Conservation (phyloP, 2,329 filamentous ascomycete genomes). For the Botryotinia narcissicola region DNA sequence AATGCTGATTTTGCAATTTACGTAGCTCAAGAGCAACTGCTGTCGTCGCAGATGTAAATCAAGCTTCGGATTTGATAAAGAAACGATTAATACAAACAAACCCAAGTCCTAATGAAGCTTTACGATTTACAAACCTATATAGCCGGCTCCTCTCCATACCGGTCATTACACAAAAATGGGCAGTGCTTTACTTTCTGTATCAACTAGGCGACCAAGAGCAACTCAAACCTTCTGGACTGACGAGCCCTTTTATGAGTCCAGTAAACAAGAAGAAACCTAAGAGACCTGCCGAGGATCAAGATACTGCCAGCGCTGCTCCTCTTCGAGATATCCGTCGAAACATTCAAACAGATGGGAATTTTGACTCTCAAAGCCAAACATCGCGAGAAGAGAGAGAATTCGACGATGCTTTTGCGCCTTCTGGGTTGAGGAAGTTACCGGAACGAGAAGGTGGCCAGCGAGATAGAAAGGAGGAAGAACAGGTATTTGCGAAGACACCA, state of each 20-base stretch:
- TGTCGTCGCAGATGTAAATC: conserved; percentile 64
- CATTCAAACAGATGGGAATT: conserved; percentile 24
- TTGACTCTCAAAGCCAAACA: conserved; percentile 38
- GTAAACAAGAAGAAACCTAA: conserved; percentile 26
- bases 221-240: conserved; percentile 28
- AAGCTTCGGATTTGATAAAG: conserved; percentile 90
- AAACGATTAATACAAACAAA: conserved; percentile 79
- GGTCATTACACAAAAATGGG: conserved; percentile 94
- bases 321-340: conserved; percentile 21
- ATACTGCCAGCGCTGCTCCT: conserved; percentile 14
- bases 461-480: conserved; percentile 37
- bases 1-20: conserved; percentile 22
- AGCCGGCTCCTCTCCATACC: conserved; percentile 85
- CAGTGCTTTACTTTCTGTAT: conserved; percentile 87
- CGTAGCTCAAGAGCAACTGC: conserved; percentile 34
- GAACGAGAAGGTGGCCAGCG: conserved; percentile 36
- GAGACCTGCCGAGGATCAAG: conserved; percentile 2
- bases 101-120: conserved; percentile 68
- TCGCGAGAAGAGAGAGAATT: conserved; percentile 41
- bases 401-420: conserved; percentile 52
- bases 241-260: conserved; percentile 38
- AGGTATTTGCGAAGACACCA: conserved; percentile 32
- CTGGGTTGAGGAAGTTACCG: conserved; percentile 44
- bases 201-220: conserved; percentile 59
- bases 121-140: conserved; percentile 88